Evolutionary conservation across 176 grass and related monocot genomes (phyloP), one percentile per base, ranked within the genome.

Genomic region (Musa acuminata): DNA sequence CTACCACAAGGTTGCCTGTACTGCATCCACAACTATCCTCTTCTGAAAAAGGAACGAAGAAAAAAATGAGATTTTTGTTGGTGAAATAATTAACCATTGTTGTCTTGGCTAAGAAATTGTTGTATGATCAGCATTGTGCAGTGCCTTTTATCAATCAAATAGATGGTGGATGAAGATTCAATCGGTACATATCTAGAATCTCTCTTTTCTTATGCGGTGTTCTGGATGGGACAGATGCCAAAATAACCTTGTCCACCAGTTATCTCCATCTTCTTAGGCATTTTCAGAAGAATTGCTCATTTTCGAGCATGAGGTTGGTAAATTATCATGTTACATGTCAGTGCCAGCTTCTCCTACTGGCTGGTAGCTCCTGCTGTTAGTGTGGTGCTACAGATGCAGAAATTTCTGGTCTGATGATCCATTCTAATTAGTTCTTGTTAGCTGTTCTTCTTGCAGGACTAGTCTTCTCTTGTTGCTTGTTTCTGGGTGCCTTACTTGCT

Each of bases 401-500:
- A 10, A 69, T 73, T 55, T 11, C 7, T 53, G 21, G 21, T 53
- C 51, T 22, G 53, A 55, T 27, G 13, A 75, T 69, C 67, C 81
- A 20, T 81, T 77, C 69, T 52, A 51, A 66, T 79, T 81, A 62
- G 71, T 25, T 79, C 57, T 25, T 86, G 19, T 81, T 84, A 27
- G 73, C 35, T 50, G 52, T 65, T 63, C 24, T 55, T 72, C 72
- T 21, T 17, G 57, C 55, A 1, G 8, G 78, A 13, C 68, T 73
- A 78, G 67, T 72, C 72, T 55, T 67, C 65, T 51, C 54, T 69
- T 87, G 43, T 73, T 68, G 26, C 81, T 82, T 87, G 50, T 54
- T 83, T 73, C 71, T 82, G 53, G 20, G 50, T 77, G 51, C 79
- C 75, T 87, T 91, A 77, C 82, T 91, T 16, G 82, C 85, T 53